These are phyloP conservation scores for Candida maris DNA, from an alignment of 805 yeast species.

Conservation along the genomic window DNA sequence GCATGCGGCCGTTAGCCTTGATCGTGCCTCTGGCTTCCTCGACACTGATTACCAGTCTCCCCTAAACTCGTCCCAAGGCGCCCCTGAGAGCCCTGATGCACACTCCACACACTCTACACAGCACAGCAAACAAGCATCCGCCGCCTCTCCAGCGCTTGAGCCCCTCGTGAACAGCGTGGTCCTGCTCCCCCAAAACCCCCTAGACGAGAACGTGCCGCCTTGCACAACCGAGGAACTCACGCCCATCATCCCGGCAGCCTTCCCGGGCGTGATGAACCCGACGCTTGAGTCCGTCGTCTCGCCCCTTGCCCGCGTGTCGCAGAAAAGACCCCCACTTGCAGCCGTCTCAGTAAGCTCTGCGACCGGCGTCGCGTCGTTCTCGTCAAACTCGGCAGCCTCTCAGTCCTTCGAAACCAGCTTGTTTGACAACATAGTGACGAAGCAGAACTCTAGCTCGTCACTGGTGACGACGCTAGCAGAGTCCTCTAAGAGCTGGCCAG, in stretches of 20 bases:
- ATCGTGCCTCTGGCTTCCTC: background rate
- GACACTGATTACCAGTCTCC: no score
- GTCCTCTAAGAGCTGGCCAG: slow-evolving; percentile 5
- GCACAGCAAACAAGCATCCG: background rate
- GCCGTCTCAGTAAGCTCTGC: slow-evolving; percentile 17
- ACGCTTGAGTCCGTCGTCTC: slow-evolving; percentile 3
- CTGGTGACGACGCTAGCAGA: slow-evolving; percentile 4
- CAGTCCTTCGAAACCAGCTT: slow-evolving; percentile 5
- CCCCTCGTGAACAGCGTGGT: slow-evolving; percentile 10
- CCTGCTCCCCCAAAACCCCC: slow-evolving; percentile 26
- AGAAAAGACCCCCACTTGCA: slow-evolving; percentile 7
- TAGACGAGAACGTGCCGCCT: slow-evolving; percentile 26
- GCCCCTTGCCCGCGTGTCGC: slow-evolving; percentile 2
- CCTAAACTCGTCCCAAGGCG: background rate
- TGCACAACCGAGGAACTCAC: slow-evolving; percentile 27
- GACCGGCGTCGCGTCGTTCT: slow-evolving; percentile 6
- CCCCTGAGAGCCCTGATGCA: slow-evolving; percentile 3
- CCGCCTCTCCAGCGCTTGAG: background rate
- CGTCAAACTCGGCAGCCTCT: slow-evolving; percentile 4
- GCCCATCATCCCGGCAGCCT: slow-evolving; percentile 21
- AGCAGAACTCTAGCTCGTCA: slow-evolving; percentile 11
- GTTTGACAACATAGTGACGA: slow-evolving; percentile 7
- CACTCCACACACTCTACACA: background rate
- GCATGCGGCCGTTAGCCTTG: background rate
- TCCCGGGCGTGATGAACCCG: background rate